These are phyloP conservation scores for Geranium incanum DNA, from an alignment of 441 rosid genomes.

Conservation along the genomic window DNA sequence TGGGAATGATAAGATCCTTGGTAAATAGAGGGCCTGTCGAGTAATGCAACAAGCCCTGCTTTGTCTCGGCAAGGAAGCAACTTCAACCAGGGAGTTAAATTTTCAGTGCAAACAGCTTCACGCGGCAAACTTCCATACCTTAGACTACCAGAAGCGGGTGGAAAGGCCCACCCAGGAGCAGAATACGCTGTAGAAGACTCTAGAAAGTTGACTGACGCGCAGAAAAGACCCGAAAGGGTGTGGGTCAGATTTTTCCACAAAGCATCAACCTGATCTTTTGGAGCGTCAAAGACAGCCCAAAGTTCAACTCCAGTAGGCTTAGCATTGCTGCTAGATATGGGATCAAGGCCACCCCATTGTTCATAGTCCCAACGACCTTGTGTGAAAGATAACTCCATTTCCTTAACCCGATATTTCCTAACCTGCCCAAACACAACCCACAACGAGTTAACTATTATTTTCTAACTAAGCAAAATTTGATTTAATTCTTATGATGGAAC, in stretches of 20 bases:
- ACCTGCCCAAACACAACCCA: conserved; percentile 43
- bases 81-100: conserved; percentile 95
- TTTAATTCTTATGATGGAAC: no score
- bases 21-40: conserved; percentile 86
- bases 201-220: conserved; percentile 87
- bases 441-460: conserved; percentile 9
- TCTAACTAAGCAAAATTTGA: background rate
- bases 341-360: conserved; percentile 89
- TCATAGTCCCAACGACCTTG: conserved; percentile 98
- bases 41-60: conserved; percentile 64
- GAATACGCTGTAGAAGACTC: conserved; percentile 75
- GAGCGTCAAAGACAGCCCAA: conserved; percentile 93
- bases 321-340: conserved; percentile 74
- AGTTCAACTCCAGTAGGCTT: conserved; percentile 95
- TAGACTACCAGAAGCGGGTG: conserved; percentile 47
- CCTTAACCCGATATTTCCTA: conserved; percentile 58
- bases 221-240: conserved; percentile 83
- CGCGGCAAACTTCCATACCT: conserved; percentile 90
- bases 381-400: conserved; percentile 93
- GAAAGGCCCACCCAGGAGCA: conserved; percentile 74
- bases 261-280: conserved; percentile 61
- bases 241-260: conserved; percentile 91
- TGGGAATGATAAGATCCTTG: conserved; percentile 88
- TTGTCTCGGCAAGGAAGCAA: conserved; percentile 95
- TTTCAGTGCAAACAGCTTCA: conserved; percentile 98